These are phyloP conservation scores for Microascus cirrosus DNA, from an alignment of 2,329 filamentous ascomycete species.

Conservation along the genomic window DNA sequence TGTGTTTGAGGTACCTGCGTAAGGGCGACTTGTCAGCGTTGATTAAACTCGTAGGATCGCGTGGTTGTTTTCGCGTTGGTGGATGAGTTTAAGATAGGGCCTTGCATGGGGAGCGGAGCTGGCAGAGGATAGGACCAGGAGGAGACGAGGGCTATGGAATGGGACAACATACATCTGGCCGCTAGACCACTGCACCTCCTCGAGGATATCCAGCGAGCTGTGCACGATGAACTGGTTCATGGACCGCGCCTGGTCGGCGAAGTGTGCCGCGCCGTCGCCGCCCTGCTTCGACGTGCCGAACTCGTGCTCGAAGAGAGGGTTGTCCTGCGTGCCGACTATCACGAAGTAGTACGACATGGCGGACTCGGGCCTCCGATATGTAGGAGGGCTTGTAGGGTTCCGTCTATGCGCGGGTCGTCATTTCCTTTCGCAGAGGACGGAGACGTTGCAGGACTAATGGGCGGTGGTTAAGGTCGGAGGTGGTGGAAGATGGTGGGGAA, in stretches of 20 bases:
- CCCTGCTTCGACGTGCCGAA: constrained; percentile 95
- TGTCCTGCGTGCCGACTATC: constrained; percentile 91
- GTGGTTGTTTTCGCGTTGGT: neutral
- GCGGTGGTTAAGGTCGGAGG: neutral
- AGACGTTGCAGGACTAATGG: neutral
- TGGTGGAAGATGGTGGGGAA: neutral
- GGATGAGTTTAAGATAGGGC: neutral
- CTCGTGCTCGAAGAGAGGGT: constrained; percentile 91
- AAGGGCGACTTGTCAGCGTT: constrained; percentile 3
- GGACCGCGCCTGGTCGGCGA: constrained; percentile 77
- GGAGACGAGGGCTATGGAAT: constrained; percentile 1
- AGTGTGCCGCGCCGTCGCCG: constrained; percentile 84
- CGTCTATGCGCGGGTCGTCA: neutral
- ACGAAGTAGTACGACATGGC: constrained; percentile 98
- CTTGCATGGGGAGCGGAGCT: too few species aligned
- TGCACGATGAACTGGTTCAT: constrained; percentile 98
- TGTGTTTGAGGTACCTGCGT: constrained; percentile 81
- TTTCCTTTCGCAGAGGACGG: neutral
- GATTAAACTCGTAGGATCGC: neutral
- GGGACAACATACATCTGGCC: constrained; percentile 59
- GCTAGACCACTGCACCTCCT: constrained; percentile 89
- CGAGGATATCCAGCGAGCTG: constrained; percentile 85
- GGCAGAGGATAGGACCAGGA: constrained; percentile 8
- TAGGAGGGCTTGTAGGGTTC: neutral
- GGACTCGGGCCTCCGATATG: neutral